Evolutionary conservation across 805 yeast genomes (phyloP).

Genomic region (Yamadazyma kitorensis): DNA sequence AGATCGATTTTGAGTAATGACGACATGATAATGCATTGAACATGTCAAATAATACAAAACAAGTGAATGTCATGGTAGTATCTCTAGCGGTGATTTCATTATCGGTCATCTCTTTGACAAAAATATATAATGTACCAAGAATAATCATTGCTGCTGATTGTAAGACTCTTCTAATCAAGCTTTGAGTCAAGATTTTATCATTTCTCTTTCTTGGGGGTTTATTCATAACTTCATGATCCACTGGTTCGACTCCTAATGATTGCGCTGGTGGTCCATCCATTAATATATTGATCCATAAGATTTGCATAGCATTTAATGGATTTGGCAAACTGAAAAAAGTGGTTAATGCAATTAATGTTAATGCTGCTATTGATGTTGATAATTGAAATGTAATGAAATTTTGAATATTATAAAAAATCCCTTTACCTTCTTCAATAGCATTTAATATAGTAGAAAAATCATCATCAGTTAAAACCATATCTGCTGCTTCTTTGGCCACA

Average conservation of each 20-base stretch:
- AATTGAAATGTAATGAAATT: constrained; percentile 92
- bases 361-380: constrained; percentile 93
- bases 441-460: constrained; percentile 90
- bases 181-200: constrained; percentile 75
- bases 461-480: constrained; percentile 95
- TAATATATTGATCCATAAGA: constrained; percentile 92
- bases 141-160: constrained; percentile 77
- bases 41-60: constrained; percentile 95
- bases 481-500: constrained; percentile 98
- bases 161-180: constrained; percentile 67
- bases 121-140: constrained; percentile 83
- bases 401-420: constrained; percentile 93
- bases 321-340: constrained; percentile 87
- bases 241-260: constrained; percentile 95
- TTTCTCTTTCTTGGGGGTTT: constrained; percentile 92
- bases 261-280: constrained; percentile 99
- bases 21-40: constrained; percentile 95
- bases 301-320: constrained; percentile 97
- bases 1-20: constrained; percentile 78
- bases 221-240: constrained; percentile 91
- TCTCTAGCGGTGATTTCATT: constrained; percentile 85
- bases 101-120: constrained; percentile 82
- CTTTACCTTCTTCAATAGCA: constrained; percentile 97
- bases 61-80: constrained; percentile 98
- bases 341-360: constrained; percentile 81